Evolutionary conservation across 1,284 basidiomycete genomes (phyloP), one percentile per base, ranked within the genome.

Genomic region (Austroboletus olivaceoglutinosus): DNA sequence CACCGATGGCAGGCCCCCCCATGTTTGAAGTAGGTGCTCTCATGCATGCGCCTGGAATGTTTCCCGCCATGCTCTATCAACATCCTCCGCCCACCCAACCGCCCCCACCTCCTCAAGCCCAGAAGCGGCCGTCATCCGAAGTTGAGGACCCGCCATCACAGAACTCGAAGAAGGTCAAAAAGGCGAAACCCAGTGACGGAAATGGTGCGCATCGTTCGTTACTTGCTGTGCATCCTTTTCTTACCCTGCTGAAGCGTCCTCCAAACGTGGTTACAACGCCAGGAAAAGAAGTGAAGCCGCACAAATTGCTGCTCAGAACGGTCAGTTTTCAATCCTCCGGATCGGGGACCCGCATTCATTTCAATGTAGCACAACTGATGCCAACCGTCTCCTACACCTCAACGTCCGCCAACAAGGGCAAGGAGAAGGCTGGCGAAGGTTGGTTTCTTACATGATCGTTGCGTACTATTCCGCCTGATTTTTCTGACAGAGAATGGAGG

Each of bases 231-330:
- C 56, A 8, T 44, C 30, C 30, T 51, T 25, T 37, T 51, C 54
- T 61, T 45, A 61, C 53, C 43, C 51, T 46, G 55, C 42, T 54
- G 23, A 59, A 71, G 80, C 70, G 33, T 64, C 75, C 46, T 80
- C 82, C 34, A 82, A 82, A 67, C 78, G 85, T 56, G 83, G 82
- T 39, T 82, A 82, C 58, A 83, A 75, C 53, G 72, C 80, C 51
- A 85, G 82, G 73, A 87, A 86, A 66, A 82, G 85, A 53, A 81
- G 68, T 50, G 85, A 87, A 53, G 79, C 81, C 21, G 82, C 79
- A 1, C 77, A 82, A 58, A 78, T 80, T 60, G 73, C 74, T 48
- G 76, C 77, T 44, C 76, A 80, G 59, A 80, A 78, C 58, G 81
- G 83, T 85, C 62, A 55, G 73, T 66, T 34, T 37, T 51, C 50